Evolutionary conservation across 2,329 filamentous ascomycete genomes (phyloP), one percentile per base, ranked within the genome.

Genomic region (Colletotrichum camelliae): DNA sequence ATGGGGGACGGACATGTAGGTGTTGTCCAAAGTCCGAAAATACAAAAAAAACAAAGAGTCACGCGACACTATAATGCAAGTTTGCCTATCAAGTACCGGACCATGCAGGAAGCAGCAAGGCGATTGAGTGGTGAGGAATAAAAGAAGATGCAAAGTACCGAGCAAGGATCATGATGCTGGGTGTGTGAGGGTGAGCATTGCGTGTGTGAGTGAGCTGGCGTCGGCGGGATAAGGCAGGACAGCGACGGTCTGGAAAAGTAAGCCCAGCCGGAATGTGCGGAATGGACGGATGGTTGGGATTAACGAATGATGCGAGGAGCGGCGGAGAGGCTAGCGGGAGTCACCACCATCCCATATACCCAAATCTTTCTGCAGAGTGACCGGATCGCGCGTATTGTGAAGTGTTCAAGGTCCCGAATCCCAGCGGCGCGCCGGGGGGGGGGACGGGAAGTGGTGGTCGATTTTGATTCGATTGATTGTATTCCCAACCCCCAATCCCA

Each of bases 201-300:
- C n/a, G 43, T n/a, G 27, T 43, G 31, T 10, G 67, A 31, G 58
- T 33, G 29, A 33, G 31, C 58, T n/a, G 58, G 16, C 29, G 67
- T 27, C 37, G 57, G 67, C 24, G 67, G 67, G 67, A 70, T 61
- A 52, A 62, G 67, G 58, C 58, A 48, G 58, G 29, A 61, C 58
- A 33, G 29, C 43, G 58, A 35, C 21, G 58, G 27, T 33, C 33
- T 18, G 27, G 8, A 52, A 67, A 48, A 33, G 52, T 65, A 37
- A 60, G 70, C 74, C 48, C 58, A 71, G 16, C 70, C 74, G 74
- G 74, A 74, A 69, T 66, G 35, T 65, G 74, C 74, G 74, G 74
- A 73, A 74, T 74, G 70, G 70, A 27, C 29, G 33, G 31, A 24
- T 55, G 33, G 29, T 18, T 61, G 29, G 57, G 60, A 55, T 67